These are phyloP conservation scores for Aureobasidium sp. DNA, from an alignment of 2,329 filamentous ascomycete species.

Conservation along the genomic window DNA sequence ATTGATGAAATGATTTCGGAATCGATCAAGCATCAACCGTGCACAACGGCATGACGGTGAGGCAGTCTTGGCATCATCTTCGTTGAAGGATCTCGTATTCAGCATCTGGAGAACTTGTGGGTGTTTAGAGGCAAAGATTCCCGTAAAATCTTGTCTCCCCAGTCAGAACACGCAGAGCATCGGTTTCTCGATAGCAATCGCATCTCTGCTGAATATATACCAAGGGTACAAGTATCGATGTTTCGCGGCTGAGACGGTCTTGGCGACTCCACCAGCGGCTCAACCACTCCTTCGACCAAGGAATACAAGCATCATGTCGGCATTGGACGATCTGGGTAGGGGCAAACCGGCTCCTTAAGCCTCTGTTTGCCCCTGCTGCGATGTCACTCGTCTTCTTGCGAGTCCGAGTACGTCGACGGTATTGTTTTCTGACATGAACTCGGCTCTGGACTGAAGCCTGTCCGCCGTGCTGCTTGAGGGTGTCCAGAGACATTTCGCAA, in stretches of 20 bases:
- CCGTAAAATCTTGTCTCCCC: not conserved
- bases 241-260: conserved; percentile 3
- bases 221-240: too few relatives aligned
- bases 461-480: not conserved
- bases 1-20: not conserved
- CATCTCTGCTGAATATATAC: not conserved
- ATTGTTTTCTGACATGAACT: not conserved
- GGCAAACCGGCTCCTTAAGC: not conserved
- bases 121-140: not conserved
- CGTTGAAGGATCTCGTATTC: not conserved
- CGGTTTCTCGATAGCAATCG: too few relatives aligned
- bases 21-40: not conserved
- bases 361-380: not conserved
- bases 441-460: not conserved
- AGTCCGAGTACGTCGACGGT: not conserved
- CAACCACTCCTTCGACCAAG: conserved; percentile 1
- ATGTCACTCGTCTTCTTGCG: not conserved
- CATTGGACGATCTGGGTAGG: not conserved
- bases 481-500: not conserved
- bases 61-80: not conserved
- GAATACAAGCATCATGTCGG: conserved; percentile 5
- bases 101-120: not conserved
- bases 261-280: not conserved
- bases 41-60: not conserved
- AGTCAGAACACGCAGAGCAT: not conserved